Percentiles rank a stretch among this genome's conserved stretches.
phyloP scores from a whole-genome alignment of 345 rosid genomes.

The Salix purpurea region DNA sequence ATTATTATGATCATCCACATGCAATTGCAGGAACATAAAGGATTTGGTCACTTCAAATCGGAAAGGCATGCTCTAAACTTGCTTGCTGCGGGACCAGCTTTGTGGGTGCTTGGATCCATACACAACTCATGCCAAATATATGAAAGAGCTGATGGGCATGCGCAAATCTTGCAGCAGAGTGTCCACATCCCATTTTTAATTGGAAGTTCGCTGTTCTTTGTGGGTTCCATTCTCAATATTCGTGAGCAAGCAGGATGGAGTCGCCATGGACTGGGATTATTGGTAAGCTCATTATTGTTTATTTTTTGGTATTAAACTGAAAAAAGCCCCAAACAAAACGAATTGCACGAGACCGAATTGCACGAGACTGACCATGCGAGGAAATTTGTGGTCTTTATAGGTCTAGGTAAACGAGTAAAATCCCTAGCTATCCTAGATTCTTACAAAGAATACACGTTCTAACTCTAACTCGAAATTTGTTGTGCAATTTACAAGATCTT shows the following conservation, averaged over 20 bases:
- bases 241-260: slow-evolving; percentile 36
- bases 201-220: slow-evolving; percentile 58
- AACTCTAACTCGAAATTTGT: accelerated
- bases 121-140: slow-evolving; percentile 87
- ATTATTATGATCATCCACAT: not conserved
- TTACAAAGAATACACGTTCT: accelerated
- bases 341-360: no score
- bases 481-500: accelerated
- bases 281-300: slow-evolving; percentile 38
- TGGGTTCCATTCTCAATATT: slow-evolving; percentile 57
- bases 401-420: no score
- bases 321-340: no score
- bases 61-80: slow-evolving; percentile 59
- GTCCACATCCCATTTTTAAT: slow-evolving; percentile 68
- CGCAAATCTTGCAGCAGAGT: slow-evolving; percentile 66
- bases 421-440: accelerated
- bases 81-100: slow-evolving; percentile 64
- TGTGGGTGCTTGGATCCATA: slow-evolving; percentile 78
- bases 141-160: slow-evolving; percentile 79
- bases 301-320: no score
- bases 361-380: no score
- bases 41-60: slow-evolving; percentile 34
- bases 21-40: slow-evolving; percentile 50
- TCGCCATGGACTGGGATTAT: slow-evolving; percentile 43
- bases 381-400: no score